Evolutionary conservation across 371 early-diverging fungal species (phyloP), one percentile per base, ranked within the genome.

Genomic region (Phascolomyces articulosus): DNA sequence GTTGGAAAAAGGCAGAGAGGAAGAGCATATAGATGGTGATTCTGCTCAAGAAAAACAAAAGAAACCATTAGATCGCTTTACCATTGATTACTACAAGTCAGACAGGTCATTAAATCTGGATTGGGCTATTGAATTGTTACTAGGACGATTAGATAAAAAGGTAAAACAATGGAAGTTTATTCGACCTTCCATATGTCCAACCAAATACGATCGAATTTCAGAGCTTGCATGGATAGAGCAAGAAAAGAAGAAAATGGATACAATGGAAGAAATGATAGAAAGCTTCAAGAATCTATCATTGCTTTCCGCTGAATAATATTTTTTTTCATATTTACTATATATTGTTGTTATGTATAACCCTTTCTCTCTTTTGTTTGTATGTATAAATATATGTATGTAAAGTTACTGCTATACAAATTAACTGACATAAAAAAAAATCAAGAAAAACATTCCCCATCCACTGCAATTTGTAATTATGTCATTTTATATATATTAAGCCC

Each of bases 21-120:
- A 44, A 44, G 18, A 44, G 44, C 4, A n/a, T 4, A 44, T 8
- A 44, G 3, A n/a, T 18, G 1, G 4, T 0, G 4, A 4, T 13
- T 13, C 44, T 9, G 38, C n/a, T n/a, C 38, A 38, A 44, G 1
- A 44, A 44, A 9, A 18, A 18, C 27, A 31, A 55, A 3, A 60
- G 27, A 16, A 61, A 16, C n/a, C 9, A 27, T 34, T 61, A n/a
- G 16, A 55, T 40, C 28, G 56, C 28, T 40, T 44, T 64, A 26
- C 7, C 23, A 24, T 51, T 24, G 24, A 51, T 3, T 51, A 51
- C 15, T 10, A 24, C 51, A 51, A 51, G 24, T 11, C 51, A 15
- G 51, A 51, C 7, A 21, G 51, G 23, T 3, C 0, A 7, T 24
- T 51, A 23, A n/a, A 51, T 15, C n/a, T 51, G 51, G 51, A 51